These are phyloP conservation scores for Calocybe gangraenosa DNA, from an alignment of 768 basidiomycete species.

Conservation along the genomic window DNA sequence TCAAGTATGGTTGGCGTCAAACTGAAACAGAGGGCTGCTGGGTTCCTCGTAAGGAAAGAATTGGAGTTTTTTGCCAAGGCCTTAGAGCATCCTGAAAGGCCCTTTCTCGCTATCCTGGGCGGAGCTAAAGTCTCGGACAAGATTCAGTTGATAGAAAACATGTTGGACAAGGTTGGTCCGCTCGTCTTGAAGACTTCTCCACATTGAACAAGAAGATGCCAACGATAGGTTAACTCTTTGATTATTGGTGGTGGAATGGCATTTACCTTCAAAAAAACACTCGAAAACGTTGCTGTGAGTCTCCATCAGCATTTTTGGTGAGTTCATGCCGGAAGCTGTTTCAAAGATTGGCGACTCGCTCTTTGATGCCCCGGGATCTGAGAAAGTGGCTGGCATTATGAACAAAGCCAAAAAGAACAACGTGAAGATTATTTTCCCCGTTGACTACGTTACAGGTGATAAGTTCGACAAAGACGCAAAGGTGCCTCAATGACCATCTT, in stretches of 20 bases:
- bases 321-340: constrained; percentile 3
- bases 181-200: not conserved
- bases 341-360: constrained; percentile 89
- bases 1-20: constrained; percentile 98
- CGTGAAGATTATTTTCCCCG: constrained; percentile 93
- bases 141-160: constrained; percentile 97
- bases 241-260: constrained; percentile 99
- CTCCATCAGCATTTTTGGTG: not conserved
- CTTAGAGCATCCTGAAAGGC: constrained; percentile 88
- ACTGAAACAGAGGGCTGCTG: constrained; percentile 87
- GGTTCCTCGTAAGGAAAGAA: constrained; percentile 98
- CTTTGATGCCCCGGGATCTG: constrained; percentile 84
- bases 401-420: constrained; percentile 91
- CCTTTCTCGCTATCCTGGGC: constrained; percentile 97
- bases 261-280: constrained; percentile 97
- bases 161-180: constrained; percentile 83
- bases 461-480: constrained; percentile 92
- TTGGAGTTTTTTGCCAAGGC: constrained; percentile 99
- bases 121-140: constrained; percentile 99
- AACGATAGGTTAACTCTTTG: constrained; percentile 77
- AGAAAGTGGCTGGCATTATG: constrained; percentile 78
- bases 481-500: constrained; percentile 40
- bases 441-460: constrained; percentile 92
- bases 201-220: too few species aligned
- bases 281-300: constrained; percentile 67